Conservation (phyloP, 2,329 filamentous ascomycete species). For the Cordyceps pruinosa region DNA sequence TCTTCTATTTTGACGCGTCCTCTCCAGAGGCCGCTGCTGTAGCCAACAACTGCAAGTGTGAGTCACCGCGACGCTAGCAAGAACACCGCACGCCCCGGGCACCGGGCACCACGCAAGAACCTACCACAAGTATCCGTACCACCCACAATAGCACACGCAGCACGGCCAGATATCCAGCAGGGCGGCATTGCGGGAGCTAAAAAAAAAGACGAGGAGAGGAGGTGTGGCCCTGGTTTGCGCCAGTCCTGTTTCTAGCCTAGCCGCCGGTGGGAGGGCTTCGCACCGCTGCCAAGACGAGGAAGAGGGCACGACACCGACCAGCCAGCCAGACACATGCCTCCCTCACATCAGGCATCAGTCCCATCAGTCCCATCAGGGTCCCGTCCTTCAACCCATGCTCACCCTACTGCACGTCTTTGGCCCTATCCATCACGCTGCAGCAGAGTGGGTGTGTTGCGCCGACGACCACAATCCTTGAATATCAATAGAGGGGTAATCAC, state of each 20-base stretch:
- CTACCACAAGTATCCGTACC: too few species aligned
- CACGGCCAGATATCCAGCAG: too few species aligned
- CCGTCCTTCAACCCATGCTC: background rate
- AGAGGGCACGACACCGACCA: background rate
- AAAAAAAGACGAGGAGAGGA: background rate
- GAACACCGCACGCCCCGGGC: background rate
- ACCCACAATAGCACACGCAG: too few species aligned
- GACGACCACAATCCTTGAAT: conserved; percentile 1
- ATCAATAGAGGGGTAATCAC: conserved; percentile 10
- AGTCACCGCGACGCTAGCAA: background rate
- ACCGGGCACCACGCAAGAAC: background rate
- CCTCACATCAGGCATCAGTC: background rate
- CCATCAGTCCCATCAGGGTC: conserved; percentile 1
- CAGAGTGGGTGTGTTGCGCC: conserved; percentile 2
- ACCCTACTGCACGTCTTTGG: conserved; percentile 6
- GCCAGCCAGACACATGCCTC: background rate
- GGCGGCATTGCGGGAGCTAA: background rate
- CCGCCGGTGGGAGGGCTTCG: background rate
- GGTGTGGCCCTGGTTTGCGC: background rate
- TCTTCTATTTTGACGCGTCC: background rate
- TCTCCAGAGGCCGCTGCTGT: background rate
- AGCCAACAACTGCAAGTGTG: background rate
- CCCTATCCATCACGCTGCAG: conserved; percentile 4
- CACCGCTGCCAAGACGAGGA: background rate
- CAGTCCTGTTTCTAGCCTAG: conserved; percentile 1